Percentiles rank a stretch among this genome's conserved stretches.
phyloP scores from a whole-genome alignment of 257 asterid genomes.

The Salvia hispanica region DNA sequence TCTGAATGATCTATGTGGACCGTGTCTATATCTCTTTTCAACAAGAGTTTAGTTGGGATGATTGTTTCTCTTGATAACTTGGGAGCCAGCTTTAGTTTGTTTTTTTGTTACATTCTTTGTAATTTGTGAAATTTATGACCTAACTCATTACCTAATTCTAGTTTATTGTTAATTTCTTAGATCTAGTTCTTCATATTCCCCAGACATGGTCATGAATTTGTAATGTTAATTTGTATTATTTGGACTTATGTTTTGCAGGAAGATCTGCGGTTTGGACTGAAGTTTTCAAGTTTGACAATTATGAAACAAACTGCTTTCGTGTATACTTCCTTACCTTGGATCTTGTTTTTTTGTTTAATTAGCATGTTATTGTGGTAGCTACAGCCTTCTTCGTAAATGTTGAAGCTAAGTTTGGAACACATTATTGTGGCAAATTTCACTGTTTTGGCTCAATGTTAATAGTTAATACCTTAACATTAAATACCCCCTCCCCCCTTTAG shows the following conservation, averaged over 20 bases:
- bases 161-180: background rate
- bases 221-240: conserved; percentile 25
- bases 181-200: background rate
- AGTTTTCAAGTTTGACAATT: conserved; percentile 81
- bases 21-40: background rate
- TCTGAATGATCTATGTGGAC: background rate
- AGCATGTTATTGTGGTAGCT: conserved; percentile 1
- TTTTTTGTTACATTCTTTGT: background rate
- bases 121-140: background rate
- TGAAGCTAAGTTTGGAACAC: conserved; percentile 13
- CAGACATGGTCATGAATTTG: conserved; percentile 14
- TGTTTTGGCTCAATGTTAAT: conserved; percentile 1
- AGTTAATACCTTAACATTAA: background rate
- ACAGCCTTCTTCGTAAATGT: conserved; percentile 10
- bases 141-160: background rate
- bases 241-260: conserved; percentile 55
- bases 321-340: conserved; percentile 47
- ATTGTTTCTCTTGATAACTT: conserved; percentile 12
- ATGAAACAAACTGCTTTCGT: conserved; percentile 69
- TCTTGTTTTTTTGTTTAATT: conserved; percentile 20
- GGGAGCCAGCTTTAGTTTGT: background rate
- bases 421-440: conserved; percentile 1
- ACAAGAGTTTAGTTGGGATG: background rate
- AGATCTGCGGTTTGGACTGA: conserved; percentile 69
- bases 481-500: background rate